These are phyloP conservation scores for Lepidopterella palustris DNA, from an alignment of 495 filamentous ascomycete species.

Conservation along the genomic window DNA sequence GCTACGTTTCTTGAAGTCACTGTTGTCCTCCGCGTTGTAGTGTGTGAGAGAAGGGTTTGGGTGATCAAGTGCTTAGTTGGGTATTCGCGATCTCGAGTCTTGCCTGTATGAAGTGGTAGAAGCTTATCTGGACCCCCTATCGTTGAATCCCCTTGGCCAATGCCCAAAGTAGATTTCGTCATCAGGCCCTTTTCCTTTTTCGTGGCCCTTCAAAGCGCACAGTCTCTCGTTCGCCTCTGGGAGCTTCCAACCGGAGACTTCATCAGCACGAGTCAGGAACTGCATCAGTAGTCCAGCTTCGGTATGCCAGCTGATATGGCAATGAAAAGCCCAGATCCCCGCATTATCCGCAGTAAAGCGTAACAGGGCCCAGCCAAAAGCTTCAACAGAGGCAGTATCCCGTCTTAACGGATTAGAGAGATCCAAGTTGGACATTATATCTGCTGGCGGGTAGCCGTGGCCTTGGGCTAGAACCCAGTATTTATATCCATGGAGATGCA, in stretches of 20 bases:
- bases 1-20: too few species aligned
- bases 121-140: too few species aligned
- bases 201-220: slow-evolving; percentile 39
- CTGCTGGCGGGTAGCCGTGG: slow-evolving; percentile 45
- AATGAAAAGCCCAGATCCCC: slow-evolving; percentile 34
- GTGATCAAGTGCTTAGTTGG: too few species aligned
- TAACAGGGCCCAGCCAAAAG: slow-evolving; percentile 33
- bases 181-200: slow-evolving; percentile 42
- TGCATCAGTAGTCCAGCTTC: slow-evolving; percentile 57
- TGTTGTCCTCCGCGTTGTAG: too few species aligned
- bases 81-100: too few species aligned
- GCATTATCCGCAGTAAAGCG: slow-evolving; percentile 34
- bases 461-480: slow-evolving; percentile 53
- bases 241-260: slow-evolving; percentile 39
- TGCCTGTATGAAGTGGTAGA: too few species aligned
- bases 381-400: slow-evolving; percentile 33
- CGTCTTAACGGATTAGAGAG: slow-evolving; percentile 31
- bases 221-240: slow-evolving; percentile 41
- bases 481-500: slow-evolving; percentile 45
- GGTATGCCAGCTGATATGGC: slow-evolving; percentile 48
- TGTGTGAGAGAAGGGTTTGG: too few species aligned
- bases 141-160: too few species aligned
- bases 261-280: slow-evolving; percentile 45
- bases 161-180: slow-evolving; percentile 37
- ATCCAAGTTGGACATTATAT: slow-evolving; percentile 17